Percentiles rank a stretch among this genome's conserved stretches.
Conservation (phyloP, 305 asterid species). For the Galium porrigens region DNA sequence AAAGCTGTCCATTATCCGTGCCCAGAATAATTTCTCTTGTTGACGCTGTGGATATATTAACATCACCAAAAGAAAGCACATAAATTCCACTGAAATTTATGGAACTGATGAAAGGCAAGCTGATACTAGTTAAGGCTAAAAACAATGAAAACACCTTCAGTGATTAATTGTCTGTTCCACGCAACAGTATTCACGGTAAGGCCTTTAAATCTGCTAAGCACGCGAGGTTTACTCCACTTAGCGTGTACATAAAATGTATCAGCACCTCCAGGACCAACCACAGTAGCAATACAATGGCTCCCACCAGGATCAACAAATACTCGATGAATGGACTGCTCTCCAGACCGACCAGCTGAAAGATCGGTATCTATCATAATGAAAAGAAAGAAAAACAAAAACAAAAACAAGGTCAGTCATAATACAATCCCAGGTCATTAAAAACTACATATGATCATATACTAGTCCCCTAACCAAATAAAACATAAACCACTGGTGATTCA, state of each 20-base stretch:
- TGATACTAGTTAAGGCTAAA: constrained; percentile 4
- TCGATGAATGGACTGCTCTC: constrained; percentile 77
- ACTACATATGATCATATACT: background rate
- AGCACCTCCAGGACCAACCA: constrained; percentile 74
- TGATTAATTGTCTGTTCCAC: constrained; percentile 80
- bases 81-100: background rate
- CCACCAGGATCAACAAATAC: constrained; percentile 97
- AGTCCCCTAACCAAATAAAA: background rate
- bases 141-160: constrained; percentile 42
- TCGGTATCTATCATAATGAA: constrained; percentile 47
- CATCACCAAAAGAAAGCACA: constrained; percentile 4
- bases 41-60: constrained; percentile 41
- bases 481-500: background rate
- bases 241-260: constrained; percentile 84
- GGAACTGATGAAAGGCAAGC: background rate
- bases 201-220: constrained; percentile 62
- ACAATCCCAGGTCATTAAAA: background rate
- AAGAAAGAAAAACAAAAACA: background rate
- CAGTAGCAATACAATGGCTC: constrained; percentile 77
- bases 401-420: background rate
- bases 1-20: constrained; percentile 70
- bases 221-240: constrained; percentile 88
- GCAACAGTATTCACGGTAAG: constrained; percentile 65
- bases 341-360: constrained; percentile 76
- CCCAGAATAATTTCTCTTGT: constrained; percentile 87